A percentile compares a stretch with the other conserved stretches of the same genome.
Evolutionary conservation across 352 stramenopile genomes (phyloP).

Genomic region (Globisporangium parvum): DNA sequence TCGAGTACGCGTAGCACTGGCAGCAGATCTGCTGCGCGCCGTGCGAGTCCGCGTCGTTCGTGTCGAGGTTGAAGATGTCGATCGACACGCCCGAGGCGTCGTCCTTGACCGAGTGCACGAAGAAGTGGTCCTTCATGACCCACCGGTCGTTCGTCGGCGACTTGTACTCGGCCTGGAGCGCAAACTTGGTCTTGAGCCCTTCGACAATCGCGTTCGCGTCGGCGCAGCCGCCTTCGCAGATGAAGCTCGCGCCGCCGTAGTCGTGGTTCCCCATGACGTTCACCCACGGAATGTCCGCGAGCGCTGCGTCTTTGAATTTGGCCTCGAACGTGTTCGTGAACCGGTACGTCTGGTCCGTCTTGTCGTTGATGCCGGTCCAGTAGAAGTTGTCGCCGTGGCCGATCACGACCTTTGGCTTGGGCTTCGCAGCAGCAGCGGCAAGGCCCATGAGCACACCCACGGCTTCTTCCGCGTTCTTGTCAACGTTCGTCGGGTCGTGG

Average conservation of each 20-base stretch:
- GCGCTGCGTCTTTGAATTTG: constrained; percentile 43
- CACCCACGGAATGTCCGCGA: constrained; percentile 47
- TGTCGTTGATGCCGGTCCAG: constrained; percentile 49
- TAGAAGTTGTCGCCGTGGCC: constrained; percentile 73
- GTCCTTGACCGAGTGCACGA: constrained; percentile 61
- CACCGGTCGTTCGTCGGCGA: constrained; percentile 77
- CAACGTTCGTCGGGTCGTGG: constrained; percentile 42
- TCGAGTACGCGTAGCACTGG: constrained; percentile 75
- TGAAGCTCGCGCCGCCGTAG: constrained; percentile 54
- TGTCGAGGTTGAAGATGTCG: constrained; percentile 86
- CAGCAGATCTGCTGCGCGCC: constrained; percentile 70
- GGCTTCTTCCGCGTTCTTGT: constrained; percentile 59
- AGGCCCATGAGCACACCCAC: constrained; percentile 63
- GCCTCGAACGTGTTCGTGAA: constrained; percentile 54
- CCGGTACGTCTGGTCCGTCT: constrained; percentile 31
- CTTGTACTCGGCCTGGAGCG: constrained; percentile 60
- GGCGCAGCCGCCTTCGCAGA: constrained; percentile 29
- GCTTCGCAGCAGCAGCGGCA: constrained; percentile 24
- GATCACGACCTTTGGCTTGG: constrained; percentile 49
- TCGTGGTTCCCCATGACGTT: constrained; percentile 73
- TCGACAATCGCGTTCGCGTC: constrained; percentile 9
- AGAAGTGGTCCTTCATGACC: constrained; percentile 81
- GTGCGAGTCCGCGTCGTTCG: constrained; percentile 64
- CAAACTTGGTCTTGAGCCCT: constrained; percentile 11
- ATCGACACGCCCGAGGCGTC: constrained; percentile 54